These are phyloP conservation scores for Zalerion maritima DNA, from an alignment of 495 filamentous ascomycete genomes.

Conservation along the genomic window DNA sequence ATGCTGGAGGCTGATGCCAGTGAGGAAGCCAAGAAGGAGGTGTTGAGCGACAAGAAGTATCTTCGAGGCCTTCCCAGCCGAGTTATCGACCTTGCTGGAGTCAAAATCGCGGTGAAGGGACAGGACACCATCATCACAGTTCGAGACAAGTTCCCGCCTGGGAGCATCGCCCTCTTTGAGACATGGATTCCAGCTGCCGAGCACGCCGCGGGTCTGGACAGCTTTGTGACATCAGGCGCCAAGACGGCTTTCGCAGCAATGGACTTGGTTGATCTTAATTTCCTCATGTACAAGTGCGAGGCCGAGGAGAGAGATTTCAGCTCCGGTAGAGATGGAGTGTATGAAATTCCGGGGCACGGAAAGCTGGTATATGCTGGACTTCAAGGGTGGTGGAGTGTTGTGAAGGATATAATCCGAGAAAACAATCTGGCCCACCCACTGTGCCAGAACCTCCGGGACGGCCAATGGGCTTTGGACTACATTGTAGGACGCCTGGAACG, in stretches of 20 bases:
- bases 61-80: slow-evolving; percentile 70
- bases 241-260: slow-evolving; percentile 62
- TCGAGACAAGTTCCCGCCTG: slow-evolving; percentile 72
- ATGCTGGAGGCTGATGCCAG: slow-evolving; percentile 65
- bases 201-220: slow-evolving; percentile 64
- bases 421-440: slow-evolving; percentile 90
- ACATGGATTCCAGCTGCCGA: slow-evolving; percentile 84
- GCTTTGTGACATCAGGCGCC: slow-evolving; percentile 67
- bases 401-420: slow-evolving; percentile 69
- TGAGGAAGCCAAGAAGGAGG: slow-evolving; percentile 46
- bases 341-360: slow-evolving; percentile 70
- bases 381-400: slow-evolving; percentile 95
- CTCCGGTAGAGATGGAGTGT: slow-evolving; percentile 67
- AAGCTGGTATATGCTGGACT: slow-evolving; percentile 87
- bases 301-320: slow-evolving; percentile 79
- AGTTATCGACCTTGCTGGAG: slow-evolving; percentile 56
- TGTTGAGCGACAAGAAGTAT: slow-evolving; percentile 49
- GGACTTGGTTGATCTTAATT: slow-evolving; percentile 73
- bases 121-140: slow-evolving; percentile 67
- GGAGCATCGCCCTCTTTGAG: slow-evolving; percentile 87
- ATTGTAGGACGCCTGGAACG: slow-evolving; percentile 64
- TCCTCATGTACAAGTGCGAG: slow-evolving; percentile 81
- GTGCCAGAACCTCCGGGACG: slow-evolving; percentile 81
- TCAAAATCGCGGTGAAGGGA: slow-evolving; percentile 49
- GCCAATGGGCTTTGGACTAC: slow-evolving; percentile 92